Evolutionary conservation across 2,329 filamentous ascomycete genomes (phyloP).

Genomic region (Penicillium sp.): DNA sequence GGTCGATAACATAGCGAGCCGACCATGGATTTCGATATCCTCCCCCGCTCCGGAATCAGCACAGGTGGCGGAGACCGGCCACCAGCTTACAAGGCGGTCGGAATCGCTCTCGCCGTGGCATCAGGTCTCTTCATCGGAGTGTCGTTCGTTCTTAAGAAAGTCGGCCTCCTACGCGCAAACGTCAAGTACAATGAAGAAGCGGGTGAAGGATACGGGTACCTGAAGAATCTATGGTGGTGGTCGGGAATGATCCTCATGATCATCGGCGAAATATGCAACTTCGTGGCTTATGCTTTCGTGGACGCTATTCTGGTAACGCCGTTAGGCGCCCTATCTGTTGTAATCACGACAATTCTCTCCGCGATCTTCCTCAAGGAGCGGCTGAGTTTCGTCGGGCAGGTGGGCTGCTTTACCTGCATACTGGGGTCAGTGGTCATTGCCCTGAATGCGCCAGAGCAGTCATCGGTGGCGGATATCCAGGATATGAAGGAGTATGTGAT

Average conservation of each 20-base stretch:
- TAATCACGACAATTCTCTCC: constrained; percentile 87
- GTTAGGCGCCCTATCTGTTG: constrained; percentile 86
- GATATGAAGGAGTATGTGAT: constrained; percentile 90
- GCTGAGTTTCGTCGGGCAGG: constrained; percentile 92
- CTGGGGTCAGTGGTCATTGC: constrained; percentile 92
- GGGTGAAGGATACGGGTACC: constrained; percentile 94
- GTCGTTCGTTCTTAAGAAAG: constrained; percentile 95
- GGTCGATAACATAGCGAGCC: constrained; percentile 12
- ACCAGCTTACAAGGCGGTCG: constrained; percentile 78
- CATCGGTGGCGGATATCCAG: constrained; percentile 84
- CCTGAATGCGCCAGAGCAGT: constrained; percentile 86
- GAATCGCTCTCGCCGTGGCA: constrained; percentile 80
- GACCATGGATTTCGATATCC: constrained; percentile 19
- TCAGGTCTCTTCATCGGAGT: constrained; percentile 92
- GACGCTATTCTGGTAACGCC: constrained; percentile 96
- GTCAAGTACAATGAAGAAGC: constrained; percentile 95
- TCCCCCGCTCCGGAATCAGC: constrained; percentile 14
- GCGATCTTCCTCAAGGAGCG: constrained; percentile 96
- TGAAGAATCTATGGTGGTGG: constrained; percentile 97
- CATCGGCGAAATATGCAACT: constrained; percentile 93
- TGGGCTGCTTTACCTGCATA: constrained; percentile 94
- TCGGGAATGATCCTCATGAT: constrained; percentile 96
- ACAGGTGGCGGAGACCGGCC: constrained; percentile 46
- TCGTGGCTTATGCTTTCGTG: constrained; percentile 94
- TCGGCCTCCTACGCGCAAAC: constrained; percentile 88